Conservation (phyloP, 805 yeast species). For the Priceomyces carsonii region DNA sequence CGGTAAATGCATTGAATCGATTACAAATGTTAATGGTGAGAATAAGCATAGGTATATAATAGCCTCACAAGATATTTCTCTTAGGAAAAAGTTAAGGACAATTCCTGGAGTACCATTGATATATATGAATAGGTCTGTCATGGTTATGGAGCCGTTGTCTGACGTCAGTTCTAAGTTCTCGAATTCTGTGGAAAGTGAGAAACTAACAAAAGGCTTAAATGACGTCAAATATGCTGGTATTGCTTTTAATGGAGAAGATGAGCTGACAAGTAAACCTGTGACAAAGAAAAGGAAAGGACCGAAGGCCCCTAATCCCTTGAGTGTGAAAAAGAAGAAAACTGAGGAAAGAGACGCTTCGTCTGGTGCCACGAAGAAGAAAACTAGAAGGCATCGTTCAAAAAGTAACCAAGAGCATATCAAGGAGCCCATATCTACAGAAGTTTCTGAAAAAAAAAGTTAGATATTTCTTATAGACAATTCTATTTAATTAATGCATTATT, state of each 20-base stretch:
- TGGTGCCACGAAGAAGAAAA: too few species aligned
- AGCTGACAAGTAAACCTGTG: conserved; percentile 10
- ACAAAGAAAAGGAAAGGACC: conserved; percentile 64
- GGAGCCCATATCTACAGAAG: neutral
- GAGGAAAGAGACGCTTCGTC: conserved; percentile 26
- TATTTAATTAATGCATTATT: too few species aligned
- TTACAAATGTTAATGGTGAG: conserved; percentile 67
- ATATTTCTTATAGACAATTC: too few species aligned
- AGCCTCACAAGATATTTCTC: conserved; percentile 74
- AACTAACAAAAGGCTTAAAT: conserved; percentile 79
- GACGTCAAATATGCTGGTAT: conserved; percentile 54
- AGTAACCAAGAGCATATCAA: too few species aligned
- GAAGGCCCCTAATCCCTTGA: conserved; percentile 86
- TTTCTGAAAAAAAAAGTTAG: too few species aligned
- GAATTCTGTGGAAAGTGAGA: conserved; percentile 57
- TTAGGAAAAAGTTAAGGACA: conserved; percentile 67
- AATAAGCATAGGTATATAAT: conserved; percentile 91
- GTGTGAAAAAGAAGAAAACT: conserved; percentile 75
- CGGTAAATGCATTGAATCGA: conserved; percentile 70
- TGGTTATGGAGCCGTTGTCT: conserved; percentile 94
- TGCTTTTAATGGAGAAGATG: conserved; percentile 18
- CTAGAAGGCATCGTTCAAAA: conserved; percentile 20
- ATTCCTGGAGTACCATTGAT: conserved; percentile 90
- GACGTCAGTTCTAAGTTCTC: conserved; percentile 53
- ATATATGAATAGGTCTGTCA: conserved; percentile 85